Base-by-base conservation (phyloP, 1,139 yeast genomes). In the Yamadazyma spencermartinsiae region DNA sequence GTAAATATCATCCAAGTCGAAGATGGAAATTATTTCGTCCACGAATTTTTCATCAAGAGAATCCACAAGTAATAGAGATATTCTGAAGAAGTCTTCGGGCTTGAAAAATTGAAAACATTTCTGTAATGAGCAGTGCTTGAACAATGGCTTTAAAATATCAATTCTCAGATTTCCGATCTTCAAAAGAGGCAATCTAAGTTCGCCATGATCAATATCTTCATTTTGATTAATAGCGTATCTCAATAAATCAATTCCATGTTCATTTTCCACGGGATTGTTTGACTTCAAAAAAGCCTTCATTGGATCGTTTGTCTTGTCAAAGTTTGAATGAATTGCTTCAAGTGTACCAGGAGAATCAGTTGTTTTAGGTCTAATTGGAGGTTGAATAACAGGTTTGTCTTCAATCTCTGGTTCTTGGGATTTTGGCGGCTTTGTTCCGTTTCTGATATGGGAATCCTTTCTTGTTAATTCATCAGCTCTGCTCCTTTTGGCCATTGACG, bases 181-280 rank as follows among this genome's bases (percentile, higher is more conserved):
- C 26, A 49, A 51, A 7, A 69, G 46, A 11, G 56, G 46, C 0
- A 36, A 38, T 21, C 48, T 51, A 2, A 65, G 46, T 28, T 60
- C 64, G 2, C 40, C 30, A 11, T 28, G 12, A 0, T 70, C 54
- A 18, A 68, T 46, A 11, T 59, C 64, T 42, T 71, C 76, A 23
- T 64, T 62, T 1, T 63, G 65, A 35, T 65, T 53, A 4, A 72
- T 60, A 2, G 76, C 75, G 49, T 60, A 65, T 33, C 61, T 65
- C 30, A 71, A 56, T 17, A 69, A 51, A 36, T 56, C 58, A 2
- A 72, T 52, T 1, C 76, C 77, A 46, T 68, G 74, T 2, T 41
- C 48, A 6, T 63, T 51, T 27, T 60, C 44, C 9, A 56, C 58
- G 1, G 56, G 49, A 36, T 63, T 58, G 8, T 55, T 46, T 1